Conservation (phyloP, 306 rosid species). For the Vigna unguiculata region DNA sequence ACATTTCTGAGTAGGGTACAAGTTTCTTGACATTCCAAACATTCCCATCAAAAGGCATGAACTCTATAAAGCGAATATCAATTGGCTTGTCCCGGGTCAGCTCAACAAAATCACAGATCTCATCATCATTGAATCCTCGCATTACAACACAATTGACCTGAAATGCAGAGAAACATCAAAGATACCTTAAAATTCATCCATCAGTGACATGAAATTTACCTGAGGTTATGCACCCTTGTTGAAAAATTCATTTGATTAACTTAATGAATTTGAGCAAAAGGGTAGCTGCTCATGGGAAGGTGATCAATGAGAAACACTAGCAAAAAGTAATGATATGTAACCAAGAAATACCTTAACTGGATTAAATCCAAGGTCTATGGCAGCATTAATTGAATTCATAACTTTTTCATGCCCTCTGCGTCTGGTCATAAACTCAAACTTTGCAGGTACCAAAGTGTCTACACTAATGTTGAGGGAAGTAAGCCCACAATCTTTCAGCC, state of each 20-base stretch:
- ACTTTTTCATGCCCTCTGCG: slow-evolving; percentile 91
- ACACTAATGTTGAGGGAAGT: slow-evolving; percentile 80
- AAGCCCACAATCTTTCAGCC: slow-evolving; percentile 85
- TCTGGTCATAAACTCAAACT: slow-evolving; percentile 91
- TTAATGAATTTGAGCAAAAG: slow-evolving; percentile 32
- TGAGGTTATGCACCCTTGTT: background rate
- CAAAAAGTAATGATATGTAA: slow-evolving; percentile 9
- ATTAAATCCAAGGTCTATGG: slow-evolving; percentile 77
- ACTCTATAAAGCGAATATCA: slow-evolving; percentile 91
- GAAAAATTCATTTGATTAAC: slow-evolving; percentile 1
- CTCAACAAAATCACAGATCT: slow-evolving; percentile 85
- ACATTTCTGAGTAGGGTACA: slow-evolving; percentile 87
- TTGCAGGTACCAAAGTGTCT: slow-evolving; percentile 86
- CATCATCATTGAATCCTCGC: slow-evolving; percentile 96
- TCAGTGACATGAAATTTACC: slow-evolving; percentile 7
- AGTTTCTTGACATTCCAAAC: slow-evolving; percentile 98
- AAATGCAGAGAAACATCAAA: slow-evolving; percentile 40
- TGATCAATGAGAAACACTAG: slow-evolving; percentile 6
- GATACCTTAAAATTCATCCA: slow-evolving; percentile 36
- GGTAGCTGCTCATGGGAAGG: slow-evolving; percentile 10
- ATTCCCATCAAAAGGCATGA: slow-evolving; percentile 99
- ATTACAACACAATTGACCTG: slow-evolving; percentile 94
- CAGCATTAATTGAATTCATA: slow-evolving; percentile 79
- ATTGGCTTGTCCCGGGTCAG: slow-evolving; percentile 82
- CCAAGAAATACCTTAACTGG: slow-evolving; percentile 78